Percentiles rank a stretch among this genome's conserved stretches.
Conservation (phyloP, 1,284 basidiomycete genomes). For the Heterobasidion irregulare region DNA sequence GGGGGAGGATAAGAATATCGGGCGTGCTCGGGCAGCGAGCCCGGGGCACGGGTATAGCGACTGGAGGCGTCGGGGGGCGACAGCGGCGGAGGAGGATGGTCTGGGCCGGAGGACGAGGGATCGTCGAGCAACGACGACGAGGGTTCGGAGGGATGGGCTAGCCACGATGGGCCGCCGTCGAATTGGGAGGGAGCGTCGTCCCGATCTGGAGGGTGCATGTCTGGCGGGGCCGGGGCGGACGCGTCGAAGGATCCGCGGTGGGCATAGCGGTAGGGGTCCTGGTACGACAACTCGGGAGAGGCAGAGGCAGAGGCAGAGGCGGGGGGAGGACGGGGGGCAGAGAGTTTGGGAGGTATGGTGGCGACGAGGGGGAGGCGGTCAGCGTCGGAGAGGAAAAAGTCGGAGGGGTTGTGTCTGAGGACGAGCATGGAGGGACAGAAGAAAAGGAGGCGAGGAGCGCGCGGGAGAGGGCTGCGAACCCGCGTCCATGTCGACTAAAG, state of each 20-base stretch:
- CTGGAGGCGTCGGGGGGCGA: conserved; percentile 10
- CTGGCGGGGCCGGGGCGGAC: conserved; percentile 2
- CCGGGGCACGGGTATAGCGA: conserved; percentile 2
- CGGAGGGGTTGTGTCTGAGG: conserved; percentile 9
- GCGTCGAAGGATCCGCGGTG: neutral
- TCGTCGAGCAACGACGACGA: too few relatives aligned
- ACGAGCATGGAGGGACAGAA: conserved; percentile 10
- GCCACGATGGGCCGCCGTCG: too few relatives aligned
- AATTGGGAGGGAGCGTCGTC: neutral
- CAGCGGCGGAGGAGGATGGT: conserved; percentile 4
- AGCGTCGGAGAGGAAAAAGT: conserved; percentile 6
- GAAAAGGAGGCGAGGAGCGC: conserved; percentile 6
- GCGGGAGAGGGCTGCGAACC: conserved; percentile 8
- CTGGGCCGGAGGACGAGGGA: conserved; percentile 3
- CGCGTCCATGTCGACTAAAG: neutral
- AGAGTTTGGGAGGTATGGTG: neutral
- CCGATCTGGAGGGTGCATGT: conserved; percentile 2
- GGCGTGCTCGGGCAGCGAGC: conserved; percentile 1
- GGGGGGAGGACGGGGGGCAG: neutral
- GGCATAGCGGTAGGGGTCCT: neutral
- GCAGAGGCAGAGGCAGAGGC: neutral
- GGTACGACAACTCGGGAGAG: neutral
- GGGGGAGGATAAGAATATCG: conserved; percentile 5
- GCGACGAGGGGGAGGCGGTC: conserved; percentile 3
- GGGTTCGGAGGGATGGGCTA: too few relatives aligned